phyloP scores from a whole-genome alignment of 2,329 filamentous ascomycete species.

The Lomentospora prolificans region DNA sequence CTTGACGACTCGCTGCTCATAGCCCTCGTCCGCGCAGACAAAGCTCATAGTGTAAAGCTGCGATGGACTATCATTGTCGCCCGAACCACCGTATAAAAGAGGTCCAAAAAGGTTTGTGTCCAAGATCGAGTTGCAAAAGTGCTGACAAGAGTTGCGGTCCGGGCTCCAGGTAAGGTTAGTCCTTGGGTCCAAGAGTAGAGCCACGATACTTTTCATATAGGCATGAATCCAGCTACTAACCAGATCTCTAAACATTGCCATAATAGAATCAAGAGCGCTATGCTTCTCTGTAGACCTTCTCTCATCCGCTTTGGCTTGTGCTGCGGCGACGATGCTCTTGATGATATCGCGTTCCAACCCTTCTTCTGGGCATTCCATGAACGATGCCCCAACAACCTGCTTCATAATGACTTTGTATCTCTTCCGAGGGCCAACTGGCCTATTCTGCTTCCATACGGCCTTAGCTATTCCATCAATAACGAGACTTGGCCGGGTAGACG shows the following conservation, averaged over 20 bases:
- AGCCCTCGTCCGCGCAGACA: constrained; percentile 21
- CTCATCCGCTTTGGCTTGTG: not conserved
- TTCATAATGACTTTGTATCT: constrained; percentile 29
- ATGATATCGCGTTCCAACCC: not conserved
- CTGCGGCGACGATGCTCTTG: constrained; percentile 12
- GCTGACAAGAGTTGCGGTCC: constrained; percentile 26
- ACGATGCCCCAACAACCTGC: constrained; percentile 27
- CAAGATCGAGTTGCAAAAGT: constrained; percentile 26
- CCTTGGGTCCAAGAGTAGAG: constrained; percentile 18
- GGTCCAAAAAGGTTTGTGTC: constrained; percentile 21
- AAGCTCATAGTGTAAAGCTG: constrained; percentile 30
- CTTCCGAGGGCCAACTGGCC: constrained; percentile 13
- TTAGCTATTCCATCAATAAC: not conserved
- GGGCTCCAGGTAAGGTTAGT: constrained; percentile 21
- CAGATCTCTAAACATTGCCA: constrained; percentile 16
- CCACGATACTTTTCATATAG: constrained; percentile 22
- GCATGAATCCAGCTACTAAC: constrained; percentile 16
- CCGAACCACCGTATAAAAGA: constrained; percentile 13
- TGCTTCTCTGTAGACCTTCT: not conserved
- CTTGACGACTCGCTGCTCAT: constrained; percentile 16
- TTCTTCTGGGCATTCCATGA: constrained; percentile 18
- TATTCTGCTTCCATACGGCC: not conserved
- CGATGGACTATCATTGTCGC: not conserved
- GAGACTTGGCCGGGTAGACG: not conserved
- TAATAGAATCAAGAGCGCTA: not conserved